phyloP scores from a whole-genome alignment of 208 protist species.

The Angomonas ambiguus region DNA sequence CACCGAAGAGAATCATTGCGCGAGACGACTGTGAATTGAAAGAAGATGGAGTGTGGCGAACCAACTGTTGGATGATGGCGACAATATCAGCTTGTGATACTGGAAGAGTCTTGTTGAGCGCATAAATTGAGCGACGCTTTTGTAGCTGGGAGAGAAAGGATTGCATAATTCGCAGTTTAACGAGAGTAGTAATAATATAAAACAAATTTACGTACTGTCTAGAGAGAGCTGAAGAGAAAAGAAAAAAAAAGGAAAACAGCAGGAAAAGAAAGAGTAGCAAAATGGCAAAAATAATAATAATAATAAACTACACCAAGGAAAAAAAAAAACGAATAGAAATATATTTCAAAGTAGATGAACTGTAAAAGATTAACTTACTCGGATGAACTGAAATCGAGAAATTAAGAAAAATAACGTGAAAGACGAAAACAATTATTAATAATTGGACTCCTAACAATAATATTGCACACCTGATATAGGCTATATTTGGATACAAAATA shows the following conservation, averaged over 20 bases:
- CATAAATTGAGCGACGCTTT: conserved; percentile 21
- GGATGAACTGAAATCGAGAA: no score
- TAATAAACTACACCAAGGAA: neutral
- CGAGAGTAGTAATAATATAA: neutral
- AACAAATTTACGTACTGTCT: neutral
- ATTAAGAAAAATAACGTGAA: no score
- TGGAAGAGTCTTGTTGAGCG: conserved; percentile 12
- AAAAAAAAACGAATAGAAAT: no score
- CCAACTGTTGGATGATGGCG: conserved; percentile 1
- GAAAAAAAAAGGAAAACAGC: neutral
- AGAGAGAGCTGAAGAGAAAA: neutral
- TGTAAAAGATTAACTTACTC: neutral
- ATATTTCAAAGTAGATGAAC: no score
- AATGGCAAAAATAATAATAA: no score
- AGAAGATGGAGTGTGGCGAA: conserved; percentile 3
- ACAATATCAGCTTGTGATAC: conserved; percentile 15
- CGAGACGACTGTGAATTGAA: conserved; percentile 18
- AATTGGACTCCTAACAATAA: no score
- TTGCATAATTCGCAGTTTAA: neutral
- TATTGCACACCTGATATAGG: no score
- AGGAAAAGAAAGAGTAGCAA: conserved; percentile 15
- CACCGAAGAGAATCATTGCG: conserved; percentile 22
- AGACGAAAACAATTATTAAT: no score
- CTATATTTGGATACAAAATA: no score
- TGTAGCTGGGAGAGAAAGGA: conserved; percentile 1